Conservation (phyloP, 208 protist genomes). For the Leptomonas seymouri region DNA sequence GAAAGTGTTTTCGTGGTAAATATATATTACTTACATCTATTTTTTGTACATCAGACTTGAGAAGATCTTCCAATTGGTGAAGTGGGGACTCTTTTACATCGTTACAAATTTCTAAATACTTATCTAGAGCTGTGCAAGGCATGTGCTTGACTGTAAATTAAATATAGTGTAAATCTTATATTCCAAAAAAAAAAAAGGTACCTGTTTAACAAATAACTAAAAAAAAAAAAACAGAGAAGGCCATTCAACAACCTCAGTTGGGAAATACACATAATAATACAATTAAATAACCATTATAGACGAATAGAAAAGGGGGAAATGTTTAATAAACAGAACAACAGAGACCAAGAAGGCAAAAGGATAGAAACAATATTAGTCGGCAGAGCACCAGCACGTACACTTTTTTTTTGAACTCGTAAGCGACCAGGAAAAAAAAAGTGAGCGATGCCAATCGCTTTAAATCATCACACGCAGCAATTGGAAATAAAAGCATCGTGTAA, state of each 20-base stretch:
- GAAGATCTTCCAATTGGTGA: constrained; percentile 13
- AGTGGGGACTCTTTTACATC: constrained; percentile 7
- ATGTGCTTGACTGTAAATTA: constrained; percentile 3
- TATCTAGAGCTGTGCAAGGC: not conserved
- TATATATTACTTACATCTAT: constrained; percentile 50
- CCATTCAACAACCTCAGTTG: not conserved
- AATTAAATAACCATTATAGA: no score
- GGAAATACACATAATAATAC: not conserved
- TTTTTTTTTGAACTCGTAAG: no score
- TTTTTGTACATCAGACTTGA: constrained; percentile 1
- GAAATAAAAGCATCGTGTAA: no score
- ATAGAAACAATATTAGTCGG: no score
- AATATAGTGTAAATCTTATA: no score
- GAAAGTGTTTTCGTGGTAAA: constrained; percentile 46
- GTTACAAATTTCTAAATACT: constrained; percentile 27
- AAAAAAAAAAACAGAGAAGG: not conserved
- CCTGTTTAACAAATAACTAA: not conserved
- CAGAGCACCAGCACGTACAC: no score
- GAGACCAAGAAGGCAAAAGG: no score
- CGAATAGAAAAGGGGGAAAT: no score
- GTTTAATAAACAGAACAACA: no score
- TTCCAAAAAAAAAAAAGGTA: constrained; percentile 1
- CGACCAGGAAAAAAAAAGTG: no score
- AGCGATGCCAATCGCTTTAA: no score
- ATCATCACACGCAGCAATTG: no score